A percentile compares a stretch with the other conserved stretches of the same genome.
These are phyloP conservation scores for Cryptosporidium sp. DNA, from an alignment of 169 alveolate species.

Conservation along the genomic window DNA sequence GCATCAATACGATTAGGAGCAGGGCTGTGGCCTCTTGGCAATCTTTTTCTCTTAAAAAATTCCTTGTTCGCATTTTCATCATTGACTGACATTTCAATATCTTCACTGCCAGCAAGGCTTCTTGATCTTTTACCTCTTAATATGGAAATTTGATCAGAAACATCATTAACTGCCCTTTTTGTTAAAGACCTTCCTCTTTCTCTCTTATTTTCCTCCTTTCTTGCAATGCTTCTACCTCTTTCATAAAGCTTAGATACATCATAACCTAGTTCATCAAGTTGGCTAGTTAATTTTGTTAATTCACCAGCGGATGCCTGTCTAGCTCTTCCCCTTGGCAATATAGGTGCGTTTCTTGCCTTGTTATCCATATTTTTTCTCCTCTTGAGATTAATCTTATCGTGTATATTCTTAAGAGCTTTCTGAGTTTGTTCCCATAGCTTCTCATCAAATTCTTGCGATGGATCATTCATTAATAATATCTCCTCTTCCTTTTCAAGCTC, in stretches of 20 bases:
- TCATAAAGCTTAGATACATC: constrained; percentile 32
- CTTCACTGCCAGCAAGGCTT: neutral
- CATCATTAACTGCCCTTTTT: constrained; percentile 10
- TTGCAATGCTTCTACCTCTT: constrained; percentile 66
- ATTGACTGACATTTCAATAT: constrained; percentile 10
- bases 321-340: constrained; percentile 72
- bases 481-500: constrained; percentile 97
- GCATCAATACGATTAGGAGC: constrained; percentile 74
- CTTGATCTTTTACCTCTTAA: constrained; percentile 44
- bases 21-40: constrained; percentile 75
- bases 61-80: constrained; percentile 17
- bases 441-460: constrained; percentile 80
- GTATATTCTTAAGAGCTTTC: constrained; percentile 28
- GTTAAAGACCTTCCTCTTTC: constrained; percentile 69
- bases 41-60: constrained; percentile 56
- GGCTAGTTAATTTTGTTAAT: constrained; percentile 36
- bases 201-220: constrained; percentile 52
- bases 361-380: constrained; percentile 72
- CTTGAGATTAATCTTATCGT: constrained; percentile 44
- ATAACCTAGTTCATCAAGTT: constrained; percentile 50
- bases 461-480: constrained; percentile 83
- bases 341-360: constrained; percentile 71
- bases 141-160: neutral
- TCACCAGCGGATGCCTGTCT: constrained; percentile 47
- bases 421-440: constrained; percentile 63